Percentiles rank a stretch among this genome's conserved stretches.
Conservation (phyloP, 73 alveolate species). For the Paramecium bursaria region DNA sequence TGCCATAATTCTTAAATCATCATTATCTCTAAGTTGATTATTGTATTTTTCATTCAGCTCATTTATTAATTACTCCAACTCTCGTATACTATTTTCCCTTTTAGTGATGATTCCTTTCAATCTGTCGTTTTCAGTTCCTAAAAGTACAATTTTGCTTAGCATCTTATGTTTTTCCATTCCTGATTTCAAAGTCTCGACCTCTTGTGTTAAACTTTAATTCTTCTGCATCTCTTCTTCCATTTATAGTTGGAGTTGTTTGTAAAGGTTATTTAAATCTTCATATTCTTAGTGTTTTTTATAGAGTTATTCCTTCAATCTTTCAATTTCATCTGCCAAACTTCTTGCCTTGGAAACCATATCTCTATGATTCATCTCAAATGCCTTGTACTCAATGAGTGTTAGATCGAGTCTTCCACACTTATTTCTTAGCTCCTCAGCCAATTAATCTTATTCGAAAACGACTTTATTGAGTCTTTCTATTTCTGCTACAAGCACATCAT, state of each 20-base stretch:
- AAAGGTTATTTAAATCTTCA: not conserved
- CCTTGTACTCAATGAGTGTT: conserved; percentile 20
- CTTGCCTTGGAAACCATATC: conserved; percentile 45
- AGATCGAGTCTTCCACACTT: conserved; percentile 10
- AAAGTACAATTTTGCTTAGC: not conserved
- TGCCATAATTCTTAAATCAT: conserved; percentile 42
- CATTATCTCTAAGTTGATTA: conserved; percentile 43
- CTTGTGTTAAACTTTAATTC: not conserved
- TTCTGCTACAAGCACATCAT: conserved; percentile 45
- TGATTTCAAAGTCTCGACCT: conserved; percentile 19
- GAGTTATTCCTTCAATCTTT: conserved; percentile 44
- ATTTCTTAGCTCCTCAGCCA: conserved; percentile 33
- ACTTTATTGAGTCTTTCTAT: conserved; percentile 45
- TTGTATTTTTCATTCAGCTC: conserved; percentile 19
- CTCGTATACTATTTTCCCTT: not conserved
- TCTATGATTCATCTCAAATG: conserved; percentile 42
- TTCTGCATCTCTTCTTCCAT: conserved; percentile 7
- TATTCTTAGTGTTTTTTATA: conserved; percentile 15
- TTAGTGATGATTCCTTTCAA: not conserved
- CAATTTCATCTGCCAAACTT: conserved; percentile 48
- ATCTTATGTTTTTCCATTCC: conserved; percentile 45
- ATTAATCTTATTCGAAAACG: conserved; percentile 37
- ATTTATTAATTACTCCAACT: not conserved
- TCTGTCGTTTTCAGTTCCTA: conserved; percentile 30
- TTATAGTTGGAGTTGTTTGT: conserved; percentile 28